Evolutionary conservation across 768 basidiomycete genomes (phyloP).

Genomic region (Lyophyllum atratum): DNA sequence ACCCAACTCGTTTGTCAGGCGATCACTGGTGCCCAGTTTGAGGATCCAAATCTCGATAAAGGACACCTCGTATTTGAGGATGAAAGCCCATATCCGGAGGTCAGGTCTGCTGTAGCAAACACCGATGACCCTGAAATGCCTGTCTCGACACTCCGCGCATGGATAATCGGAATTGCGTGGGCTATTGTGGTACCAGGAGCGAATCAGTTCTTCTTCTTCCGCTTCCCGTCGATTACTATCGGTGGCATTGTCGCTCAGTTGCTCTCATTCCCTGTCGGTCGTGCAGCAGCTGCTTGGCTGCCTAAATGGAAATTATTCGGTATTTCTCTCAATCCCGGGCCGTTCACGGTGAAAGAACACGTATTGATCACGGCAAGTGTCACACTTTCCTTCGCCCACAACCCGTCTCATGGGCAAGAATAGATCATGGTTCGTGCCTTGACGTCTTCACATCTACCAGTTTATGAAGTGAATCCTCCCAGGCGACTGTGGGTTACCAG

Average conservation of each 20-base stretch:
- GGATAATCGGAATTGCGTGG: conserved; percentile 56
- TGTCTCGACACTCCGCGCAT: conserved; percentile 49
- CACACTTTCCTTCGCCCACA: not conserved
- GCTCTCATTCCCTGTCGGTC: conserved; percentile 69
- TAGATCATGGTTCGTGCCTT: conserved; percentile 40
- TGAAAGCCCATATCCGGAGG: conserved; percentile 81
- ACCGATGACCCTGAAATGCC: conserved; percentile 64
- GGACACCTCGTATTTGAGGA: conserved; percentile 25
- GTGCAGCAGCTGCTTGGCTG: conserved; percentile 51
- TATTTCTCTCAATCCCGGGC: conserved; percentile 69
- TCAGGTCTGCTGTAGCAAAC: conserved; percentile 68
- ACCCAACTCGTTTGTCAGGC: conserved; percentile 20
- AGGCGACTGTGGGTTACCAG: conserved; percentile 62
- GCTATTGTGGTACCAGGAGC: conserved; percentile 57
- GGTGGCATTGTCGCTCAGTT: conserved; percentile 65
- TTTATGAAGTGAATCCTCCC: not conserved
- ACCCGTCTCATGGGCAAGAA: not conserved
- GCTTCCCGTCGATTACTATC: conserved; percentile 40
- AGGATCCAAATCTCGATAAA: conserved; percentile 48
- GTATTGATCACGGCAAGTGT: conserved; percentile 53
- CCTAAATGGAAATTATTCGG: conserved; percentile 62
- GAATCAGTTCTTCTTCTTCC: conserved; percentile 60
- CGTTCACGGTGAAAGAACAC: conserved; percentile 78
- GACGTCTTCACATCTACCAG: not conserved
- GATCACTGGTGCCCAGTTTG: conserved; percentile 39